These are phyloP conservation scores for Eucalyptus marginata DNA, from an alignment of 345 rosid genomes.

Conservation along the genomic window DNA sequence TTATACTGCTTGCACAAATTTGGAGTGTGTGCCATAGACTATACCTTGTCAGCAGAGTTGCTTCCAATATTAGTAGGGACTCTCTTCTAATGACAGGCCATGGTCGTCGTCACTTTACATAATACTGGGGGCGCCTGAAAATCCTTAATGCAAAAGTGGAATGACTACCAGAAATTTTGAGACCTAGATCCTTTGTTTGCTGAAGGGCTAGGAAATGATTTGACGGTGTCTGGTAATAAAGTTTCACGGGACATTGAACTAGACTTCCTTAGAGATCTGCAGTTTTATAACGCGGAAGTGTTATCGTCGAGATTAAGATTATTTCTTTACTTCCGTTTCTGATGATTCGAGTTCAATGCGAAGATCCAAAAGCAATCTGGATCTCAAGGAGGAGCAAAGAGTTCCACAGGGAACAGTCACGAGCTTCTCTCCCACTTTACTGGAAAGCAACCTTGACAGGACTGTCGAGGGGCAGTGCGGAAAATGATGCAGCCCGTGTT, in stretches of 20 bases:
- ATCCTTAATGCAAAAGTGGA: background rate
- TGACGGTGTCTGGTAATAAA: background rate
- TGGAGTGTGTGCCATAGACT: background rate
- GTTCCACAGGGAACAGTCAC: background rate
- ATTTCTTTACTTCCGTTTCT: background rate
- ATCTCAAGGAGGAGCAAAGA: background rate
- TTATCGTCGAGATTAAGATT: background rate
- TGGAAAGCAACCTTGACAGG: background rate
- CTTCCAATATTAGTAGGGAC: background rate
- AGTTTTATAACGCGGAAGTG: background rate
- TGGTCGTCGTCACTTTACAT: background rate
- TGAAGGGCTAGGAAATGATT: background rate
- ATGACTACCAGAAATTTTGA: background rate
- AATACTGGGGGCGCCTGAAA: background rate
- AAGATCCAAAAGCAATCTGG: background rate
- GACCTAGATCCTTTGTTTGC: background rate
- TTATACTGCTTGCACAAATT: background rate
- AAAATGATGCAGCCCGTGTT: background rate
- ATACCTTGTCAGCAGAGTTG: background rate
- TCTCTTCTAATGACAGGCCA: background rate
- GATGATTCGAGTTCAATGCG: background rate
- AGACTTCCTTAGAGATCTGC: background rate
- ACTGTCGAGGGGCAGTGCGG: background rate
- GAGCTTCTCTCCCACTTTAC: background rate
- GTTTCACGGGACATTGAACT: background rate